Conservation (phyloP, 2,329 filamentous ascomycete genomes). For the Aspergillus fumigatus region DNA sequence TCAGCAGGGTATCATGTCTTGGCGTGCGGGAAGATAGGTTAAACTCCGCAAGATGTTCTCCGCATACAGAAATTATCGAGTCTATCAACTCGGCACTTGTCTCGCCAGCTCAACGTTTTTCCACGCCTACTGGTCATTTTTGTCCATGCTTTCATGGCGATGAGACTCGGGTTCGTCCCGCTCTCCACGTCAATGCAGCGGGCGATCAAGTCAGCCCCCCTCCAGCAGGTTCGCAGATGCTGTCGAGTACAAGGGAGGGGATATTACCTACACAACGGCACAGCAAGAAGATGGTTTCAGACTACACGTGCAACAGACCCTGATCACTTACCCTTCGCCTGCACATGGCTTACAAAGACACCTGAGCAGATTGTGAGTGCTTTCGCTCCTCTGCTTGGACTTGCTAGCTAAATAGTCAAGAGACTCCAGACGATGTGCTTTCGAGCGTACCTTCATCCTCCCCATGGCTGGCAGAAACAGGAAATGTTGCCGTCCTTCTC, state of each 20-base stretch:
- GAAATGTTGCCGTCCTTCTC: conserved; percentile 30
- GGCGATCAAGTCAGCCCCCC: conserved; percentile 6
- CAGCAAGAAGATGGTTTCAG: conserved; percentile 12
- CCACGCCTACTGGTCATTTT: not conserved
- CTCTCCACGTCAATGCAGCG: conserved; percentile 16
- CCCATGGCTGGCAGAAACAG: conserved; percentile 8
- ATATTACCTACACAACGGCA: not conserved
- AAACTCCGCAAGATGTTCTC: not conserved
- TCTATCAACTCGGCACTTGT: not conserved
- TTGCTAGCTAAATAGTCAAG: conserved; percentile 7
- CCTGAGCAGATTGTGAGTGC: conserved; percentile 26
- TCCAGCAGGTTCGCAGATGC: conserved; percentile 5
- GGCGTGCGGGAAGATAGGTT: not conserved
- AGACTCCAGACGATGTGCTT: conserved; percentile 29
- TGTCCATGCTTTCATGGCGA: conserved; percentile 17
- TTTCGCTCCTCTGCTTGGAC: not conserved
- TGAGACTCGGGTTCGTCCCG: conserved; percentile 15
- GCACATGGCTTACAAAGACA: conserved; percentile 31
- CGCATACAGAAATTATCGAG: not conserved
- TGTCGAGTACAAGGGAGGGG: conserved; percentile 1
- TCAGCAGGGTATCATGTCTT: not conserved
- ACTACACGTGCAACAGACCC: conserved; percentile 10
- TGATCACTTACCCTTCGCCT: conserved; percentile 18
- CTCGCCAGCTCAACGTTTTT: not conserved
- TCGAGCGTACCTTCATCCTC: conserved; percentile 20